Conservation (phyloP, 2,329 filamentous ascomycete species). For the Cordyceps tenuipes region DNA sequence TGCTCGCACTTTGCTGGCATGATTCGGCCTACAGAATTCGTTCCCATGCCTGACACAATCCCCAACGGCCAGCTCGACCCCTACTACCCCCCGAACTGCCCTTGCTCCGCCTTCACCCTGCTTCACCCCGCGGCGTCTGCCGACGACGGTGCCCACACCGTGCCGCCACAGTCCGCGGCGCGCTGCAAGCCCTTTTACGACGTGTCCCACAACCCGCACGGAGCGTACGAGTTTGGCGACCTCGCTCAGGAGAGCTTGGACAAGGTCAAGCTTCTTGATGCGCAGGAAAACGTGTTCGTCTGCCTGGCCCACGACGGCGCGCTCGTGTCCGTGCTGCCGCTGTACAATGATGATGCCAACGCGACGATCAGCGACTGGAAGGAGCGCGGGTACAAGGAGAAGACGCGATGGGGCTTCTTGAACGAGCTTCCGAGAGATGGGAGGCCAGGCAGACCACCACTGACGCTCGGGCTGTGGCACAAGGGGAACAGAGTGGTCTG, state of each 20-base stretch:
- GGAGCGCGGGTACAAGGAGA: slow-evolving; percentile 1
- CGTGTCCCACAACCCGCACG: neutral
- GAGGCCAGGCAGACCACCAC: neutral
- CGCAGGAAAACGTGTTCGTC: slow-evolving; percentile 5
- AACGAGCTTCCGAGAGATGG: slow-evolving; percentile 6
- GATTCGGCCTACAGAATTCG: slow-evolving; percentile 26
- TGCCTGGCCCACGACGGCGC: slow-evolving; percentile 9
- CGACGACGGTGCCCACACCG: neutral
- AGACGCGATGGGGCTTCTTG: slow-evolving; percentile 1
- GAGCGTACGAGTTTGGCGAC: neutral
- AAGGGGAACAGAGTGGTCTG: neutral
- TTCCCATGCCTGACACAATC: slow-evolving; percentile 25
- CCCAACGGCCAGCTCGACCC: slow-evolving; percentile 5
- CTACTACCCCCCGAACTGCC: neutral
- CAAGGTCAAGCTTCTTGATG: slow-evolving; percentile 8
- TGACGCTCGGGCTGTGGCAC: neutral
- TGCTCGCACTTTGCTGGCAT: slow-evolving; percentile 31
- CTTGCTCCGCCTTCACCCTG: slow-evolving; percentile 1
- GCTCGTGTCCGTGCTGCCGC: neutral
- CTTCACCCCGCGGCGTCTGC: neutral
- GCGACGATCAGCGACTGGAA: slow-evolving; percentile 5
- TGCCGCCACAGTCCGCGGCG: neutral
- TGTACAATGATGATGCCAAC: neutral
- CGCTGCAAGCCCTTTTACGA: slow-evolving; percentile 6
- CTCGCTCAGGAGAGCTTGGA: slow-evolving; percentile 6